phyloP scores from a whole-genome alignment of 2,329 filamentous ascomycete species.

The Stylonectria norvegica region DNA sequence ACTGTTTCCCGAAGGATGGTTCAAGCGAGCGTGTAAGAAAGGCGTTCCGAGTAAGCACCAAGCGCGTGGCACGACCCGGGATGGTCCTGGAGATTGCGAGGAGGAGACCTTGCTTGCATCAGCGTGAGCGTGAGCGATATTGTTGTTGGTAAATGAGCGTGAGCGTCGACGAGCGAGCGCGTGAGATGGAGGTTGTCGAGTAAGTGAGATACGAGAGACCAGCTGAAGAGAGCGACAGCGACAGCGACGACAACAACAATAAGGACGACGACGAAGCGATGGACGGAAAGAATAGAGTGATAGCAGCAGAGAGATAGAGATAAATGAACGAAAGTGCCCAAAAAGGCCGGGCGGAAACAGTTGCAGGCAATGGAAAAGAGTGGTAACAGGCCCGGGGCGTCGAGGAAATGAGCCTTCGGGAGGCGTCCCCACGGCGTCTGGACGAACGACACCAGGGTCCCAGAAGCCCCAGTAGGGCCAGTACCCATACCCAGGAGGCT shows the following conservation, averaged over 20 bases:
- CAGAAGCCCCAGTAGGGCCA: no score
- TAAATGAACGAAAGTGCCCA: no score
- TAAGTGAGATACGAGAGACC: conserved; percentile 9
- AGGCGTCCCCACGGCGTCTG: conserved; percentile 17
- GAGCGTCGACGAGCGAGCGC: conserved; percentile 24
- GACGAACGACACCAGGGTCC: conserved; percentile 15
- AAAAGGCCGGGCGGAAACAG: no score
- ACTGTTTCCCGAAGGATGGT: no score
- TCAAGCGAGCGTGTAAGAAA: no score
- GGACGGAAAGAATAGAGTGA: no score
- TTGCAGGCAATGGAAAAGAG: conserved; percentile 11
- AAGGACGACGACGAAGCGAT: no score
- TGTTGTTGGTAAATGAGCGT: conserved; percentile 19
- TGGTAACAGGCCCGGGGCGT: conserved; percentile 21
- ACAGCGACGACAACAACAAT: conserved; percentile 20
- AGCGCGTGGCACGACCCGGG: neutral
- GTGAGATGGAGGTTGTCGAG: conserved; percentile 24
- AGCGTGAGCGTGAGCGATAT: conserved; percentile 2
- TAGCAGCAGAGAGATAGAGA: no score
- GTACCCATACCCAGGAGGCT: no score
- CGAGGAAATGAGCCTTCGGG: conserved; percentile 26
- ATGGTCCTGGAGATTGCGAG: neutral
- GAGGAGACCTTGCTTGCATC: no score
- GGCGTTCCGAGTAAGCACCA: conserved; percentile 1
- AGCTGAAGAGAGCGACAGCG: conserved; percentile 21